Conservation (phyloP, 345 rosid species). For the Citrus mangshanensis region DNA sequence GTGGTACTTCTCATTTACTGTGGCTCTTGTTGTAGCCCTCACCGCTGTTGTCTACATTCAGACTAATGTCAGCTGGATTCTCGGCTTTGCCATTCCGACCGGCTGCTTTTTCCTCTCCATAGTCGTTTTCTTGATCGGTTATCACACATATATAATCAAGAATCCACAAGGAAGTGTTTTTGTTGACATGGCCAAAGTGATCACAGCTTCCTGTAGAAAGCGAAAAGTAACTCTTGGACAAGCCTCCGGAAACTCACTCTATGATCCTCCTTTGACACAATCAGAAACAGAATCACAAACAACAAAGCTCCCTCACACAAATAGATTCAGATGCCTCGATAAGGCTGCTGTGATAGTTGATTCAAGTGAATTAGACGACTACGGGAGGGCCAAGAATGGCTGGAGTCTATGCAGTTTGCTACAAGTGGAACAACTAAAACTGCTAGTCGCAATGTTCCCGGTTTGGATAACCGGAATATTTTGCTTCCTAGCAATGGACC, state of each 20-base stretch:
- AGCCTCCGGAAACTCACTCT: slow-evolving; percentile 2
- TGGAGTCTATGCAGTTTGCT: slow-evolving; percentile 44
- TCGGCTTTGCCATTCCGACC: slow-evolving; percentile 52
- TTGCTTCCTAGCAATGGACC: slow-evolving; percentile 58
- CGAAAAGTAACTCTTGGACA: neutral
- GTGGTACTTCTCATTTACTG: slow-evolving; percentile 69
- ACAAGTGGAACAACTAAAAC: slow-evolving; percentile 42
- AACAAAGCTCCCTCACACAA: slow-evolving; percentile 33
- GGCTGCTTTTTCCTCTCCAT: slow-evolving; percentile 45
- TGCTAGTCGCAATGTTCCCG: slow-evolving; percentile 34
- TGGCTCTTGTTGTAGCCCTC: slow-evolving; percentile 48
- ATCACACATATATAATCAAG: slow-evolving; percentile 36
- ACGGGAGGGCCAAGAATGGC: slow-evolving; percentile 35
- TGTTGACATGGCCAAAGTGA: slow-evolving; percentile 47
- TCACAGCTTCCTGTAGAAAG: slow-evolving; percentile 43
- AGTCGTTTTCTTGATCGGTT: slow-evolving; percentile 41
- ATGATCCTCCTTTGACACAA: slow-evolving; percentile 38
- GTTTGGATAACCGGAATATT: slow-evolving; percentile 43
- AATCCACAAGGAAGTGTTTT: slow-evolving; percentile 56
- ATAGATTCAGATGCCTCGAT: slow-evolving; percentile 41
- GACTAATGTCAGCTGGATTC: slow-evolving; percentile 56
- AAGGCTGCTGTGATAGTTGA: slow-evolving; percentile 44
- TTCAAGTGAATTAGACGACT: slow-evolving; percentile 37
- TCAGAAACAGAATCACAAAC: slow-evolving; percentile 7
- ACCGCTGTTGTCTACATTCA: slow-evolving; percentile 55